Base-by-base conservation (phyloP, 352 stramenopile genomes). In the Pythium graminicola region DNA sequence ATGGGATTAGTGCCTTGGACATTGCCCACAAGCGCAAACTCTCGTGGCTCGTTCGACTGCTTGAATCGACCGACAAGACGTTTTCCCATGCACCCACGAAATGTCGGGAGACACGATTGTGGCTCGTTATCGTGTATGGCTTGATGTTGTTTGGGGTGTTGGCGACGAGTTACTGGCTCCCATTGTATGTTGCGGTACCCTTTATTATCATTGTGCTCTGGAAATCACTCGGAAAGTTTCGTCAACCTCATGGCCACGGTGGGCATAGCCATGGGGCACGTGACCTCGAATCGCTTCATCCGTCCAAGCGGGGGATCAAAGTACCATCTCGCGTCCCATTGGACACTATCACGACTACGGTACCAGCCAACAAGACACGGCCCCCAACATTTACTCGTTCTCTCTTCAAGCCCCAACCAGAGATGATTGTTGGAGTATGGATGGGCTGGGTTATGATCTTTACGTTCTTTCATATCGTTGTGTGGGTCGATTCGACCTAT, bases 351-450 rank as follows among this genome's bases (percentile, higher is more conserved):
- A 43, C 19, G 19, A 39, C 62, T 8, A 53, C 31, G 11, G 39
- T n/a, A 24, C 45, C 26, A 36, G 26, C 33, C 16, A 48, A 36
- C 33, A 43, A 28, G n/a, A 53, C 33, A 10, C 8, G 5, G 13
- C 11, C 31, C 10, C 9, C 55, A 9, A 28, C 29, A 8, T 57
- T 64, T 60, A 38, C 69, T 3, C 47, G 54, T 29, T 54, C 53
- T 17, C 47, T 86, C 4, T 46, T 64, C 2, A 75, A 73, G 36
- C 58, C 74, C 11, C 76, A 87, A 28, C 72, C 76, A 0, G 80
- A 91, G 64, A 70, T 77, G 19, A 69, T 78, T 3, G 85, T 91
- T 64, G 80, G 75, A n/a, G 81, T 91, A 43, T 91, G 80, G 80
- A 66, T 85, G 52, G 73, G 65, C 9, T 91, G 77, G 77, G 67